Percentiles rank a stretch among this genome's conserved stretches.
phyloP scores from a whole-genome alignment of 1,284 basidiomycete species.

The Puccinia triticina region DNA sequence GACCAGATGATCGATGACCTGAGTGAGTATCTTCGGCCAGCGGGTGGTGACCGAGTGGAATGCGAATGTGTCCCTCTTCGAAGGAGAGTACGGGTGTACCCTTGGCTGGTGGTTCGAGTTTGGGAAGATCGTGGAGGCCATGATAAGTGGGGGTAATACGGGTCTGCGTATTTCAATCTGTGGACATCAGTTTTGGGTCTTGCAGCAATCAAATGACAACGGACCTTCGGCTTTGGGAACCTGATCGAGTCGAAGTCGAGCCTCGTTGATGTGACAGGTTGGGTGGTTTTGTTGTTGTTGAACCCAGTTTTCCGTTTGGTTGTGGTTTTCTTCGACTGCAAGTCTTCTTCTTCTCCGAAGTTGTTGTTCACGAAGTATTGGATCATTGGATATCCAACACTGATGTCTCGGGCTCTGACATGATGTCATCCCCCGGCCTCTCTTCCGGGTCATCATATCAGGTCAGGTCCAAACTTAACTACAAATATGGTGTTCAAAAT shows the following conservation, averaged over 20 bases:
- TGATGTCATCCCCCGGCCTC: too few species aligned
- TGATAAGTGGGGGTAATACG: conserved; percentile 34
- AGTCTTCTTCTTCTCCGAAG: neutral
- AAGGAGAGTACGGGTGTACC: conserved; percentile 39
- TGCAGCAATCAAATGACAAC: neutral
- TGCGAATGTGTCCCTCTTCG: conserved; percentile 60
- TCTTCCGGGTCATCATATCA: too few species aligned
- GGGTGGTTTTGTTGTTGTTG: neutral
- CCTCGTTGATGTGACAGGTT: neutral
- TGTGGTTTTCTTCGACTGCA: neutral
- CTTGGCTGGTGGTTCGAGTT: conserved; percentile 45
- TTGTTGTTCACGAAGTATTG: too few species aligned
- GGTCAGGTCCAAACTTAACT: too few species aligned
- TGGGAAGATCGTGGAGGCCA: conserved; percentile 44
- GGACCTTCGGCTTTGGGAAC: neutral
- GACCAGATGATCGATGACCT: conserved; percentile 71
- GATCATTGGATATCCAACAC: too few species aligned
- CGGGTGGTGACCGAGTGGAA: conserved; percentile 69
- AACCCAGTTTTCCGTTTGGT: neutral
- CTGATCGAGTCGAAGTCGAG: neutral
- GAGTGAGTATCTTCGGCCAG: conserved; percentile 88
- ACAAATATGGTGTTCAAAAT: too few species aligned
- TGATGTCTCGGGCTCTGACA: too few species aligned
- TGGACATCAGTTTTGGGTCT: neutral
- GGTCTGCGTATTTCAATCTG: conserved; percentile 1